Percentiles rank a stretch among this genome's conserved stretches.
phyloP scores from a whole-genome alignment of 2,329 filamentous ascomycete genomes.

The Bipolaris zeicola region DNA sequence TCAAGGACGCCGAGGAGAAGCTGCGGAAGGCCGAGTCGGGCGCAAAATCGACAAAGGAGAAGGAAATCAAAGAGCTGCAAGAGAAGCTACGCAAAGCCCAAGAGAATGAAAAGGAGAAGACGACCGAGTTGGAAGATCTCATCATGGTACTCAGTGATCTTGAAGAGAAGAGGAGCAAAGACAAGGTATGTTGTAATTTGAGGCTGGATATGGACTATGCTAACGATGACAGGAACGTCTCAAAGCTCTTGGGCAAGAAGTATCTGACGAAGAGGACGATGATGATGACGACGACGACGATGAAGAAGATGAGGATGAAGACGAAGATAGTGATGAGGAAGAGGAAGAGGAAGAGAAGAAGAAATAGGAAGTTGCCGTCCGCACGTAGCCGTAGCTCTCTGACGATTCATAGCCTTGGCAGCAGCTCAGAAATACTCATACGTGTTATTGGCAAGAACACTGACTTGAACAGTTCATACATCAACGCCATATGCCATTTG shows the following conservation, averaged over 20 bases:
- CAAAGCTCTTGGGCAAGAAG: constrained; percentile 53
- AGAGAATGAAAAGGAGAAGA: constrained; percentile 48
- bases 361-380: not conserved
- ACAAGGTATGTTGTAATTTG: constrained; percentile 39
- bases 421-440: not conserved
- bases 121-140: constrained; percentile 56
- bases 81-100: constrained; percentile 51
- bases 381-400: not conserved
- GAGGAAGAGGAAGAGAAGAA: constrained; percentile 2
- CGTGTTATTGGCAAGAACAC: not conserved
- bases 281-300: constrained; percentile 36
- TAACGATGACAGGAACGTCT: constrained; percentile 50
- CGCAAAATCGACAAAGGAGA: constrained; percentile 14
- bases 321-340: constrained; percentile 4
- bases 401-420: not conserved
- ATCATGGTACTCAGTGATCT: constrained; percentile 56
- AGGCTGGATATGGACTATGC: not conserved
- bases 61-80: constrained; percentile 52
- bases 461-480: not conserved
- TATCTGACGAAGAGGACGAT: constrained; percentile 51
- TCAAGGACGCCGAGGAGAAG: constrained; percentile 57
- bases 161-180: constrained; percentile 51
- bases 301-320: constrained; percentile 16
- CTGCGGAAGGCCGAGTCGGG: constrained; percentile 36
- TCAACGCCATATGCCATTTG: not conserved